Evolutionary conservation across 202 grass and related monocot species (phyloP), one percentile per base, ranked within the genome.

Genomic region (Zoysia matrella): DNA sequence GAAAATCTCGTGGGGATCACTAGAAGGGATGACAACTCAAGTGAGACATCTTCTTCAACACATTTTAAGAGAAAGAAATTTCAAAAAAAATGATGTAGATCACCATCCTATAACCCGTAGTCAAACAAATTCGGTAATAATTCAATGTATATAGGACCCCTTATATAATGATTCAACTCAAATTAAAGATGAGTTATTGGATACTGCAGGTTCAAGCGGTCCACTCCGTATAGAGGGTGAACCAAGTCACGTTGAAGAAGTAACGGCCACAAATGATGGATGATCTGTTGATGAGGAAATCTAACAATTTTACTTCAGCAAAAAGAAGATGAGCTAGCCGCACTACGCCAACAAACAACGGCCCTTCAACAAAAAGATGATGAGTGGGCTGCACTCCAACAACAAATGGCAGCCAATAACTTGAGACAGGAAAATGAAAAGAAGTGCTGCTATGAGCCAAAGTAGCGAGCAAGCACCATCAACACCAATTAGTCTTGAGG

Each of bases 61-160:
- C 47, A 77, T 0, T 77, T 77, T 1, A 77, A 65, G 11, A 77
- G 60, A 15, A 77, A 77, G 6, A 65, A 52, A 3, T 8, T 22
- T 0, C 22, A 0, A 9, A 22, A 30, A 30, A 15, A 47, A 22
- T 15, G 10, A 7, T 47, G 13, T 18, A 22, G 3, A 18, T 6
- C 42, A 75, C 9, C 55, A 4, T 1, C n/a, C 16, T 2, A 4
- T 47, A 30, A 30, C 22, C 22, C 22, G 22, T 30, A 30, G 22
- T 30, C 22, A 30, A 30, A 30, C 22, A 30, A 30, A 30, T 30
- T 30, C 22, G 22, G 22, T 30, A 30, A 30, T 30, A 30, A 30
- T 30, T 30, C 22, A 30, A 30, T 30, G 22, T 30, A 30, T 30
- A 30, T 30, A 30, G 22, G 22, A 30, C 22, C 22, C 22, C 22